These are phyloP conservation scores for Hemisphaericaspora xylanilytica DNA, from an alignment of 1,139 yeast genomes.

Conservation along the genomic window DNA sequence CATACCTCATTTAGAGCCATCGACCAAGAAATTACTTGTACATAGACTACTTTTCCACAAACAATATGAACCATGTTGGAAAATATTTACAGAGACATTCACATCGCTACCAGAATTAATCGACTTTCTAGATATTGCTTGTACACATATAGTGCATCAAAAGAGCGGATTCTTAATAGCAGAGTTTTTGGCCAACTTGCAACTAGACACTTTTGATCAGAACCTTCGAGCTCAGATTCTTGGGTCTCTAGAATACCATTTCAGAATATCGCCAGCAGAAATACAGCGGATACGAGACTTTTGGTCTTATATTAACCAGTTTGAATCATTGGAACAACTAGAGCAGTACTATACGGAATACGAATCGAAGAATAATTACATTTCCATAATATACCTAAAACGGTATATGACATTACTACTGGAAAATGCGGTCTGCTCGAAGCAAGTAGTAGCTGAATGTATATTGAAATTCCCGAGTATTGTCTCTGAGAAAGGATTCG, in stretches of 20 bases:
- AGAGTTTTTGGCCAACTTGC: slow-evolving; percentile 12
- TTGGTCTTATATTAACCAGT: slow-evolving; percentile 3
- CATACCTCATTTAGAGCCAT: slow-evolving; percentile 19
- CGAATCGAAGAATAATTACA: slow-evolving; percentile 1
- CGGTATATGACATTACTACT: slow-evolving; percentile 4
- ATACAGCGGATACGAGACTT: neutral
- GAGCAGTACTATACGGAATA: neutral
- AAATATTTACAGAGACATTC: slow-evolving; percentile 22
- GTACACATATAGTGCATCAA: slow-evolving; percentile 1
- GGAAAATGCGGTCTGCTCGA: neutral
- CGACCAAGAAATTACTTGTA: slow-evolving; percentile 22
- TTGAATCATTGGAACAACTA: slow-evolving; percentile 4
- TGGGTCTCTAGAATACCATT: neutral
- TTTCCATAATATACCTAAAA: slow-evolving; percentile 7
- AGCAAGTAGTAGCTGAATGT: neutral
- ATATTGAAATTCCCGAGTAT: slow-evolving; percentile 7
- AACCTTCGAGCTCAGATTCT: slow-evolving; percentile 7
- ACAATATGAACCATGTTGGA: slow-evolving; percentile 33
- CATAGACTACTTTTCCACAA: slow-evolving; percentile 32
- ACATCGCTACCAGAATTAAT: slow-evolving; percentile 38
- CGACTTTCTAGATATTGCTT: slow-evolving; percentile 27
- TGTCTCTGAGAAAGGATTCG: slow-evolving; percentile 9
- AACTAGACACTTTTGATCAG: slow-evolving; percentile 5
- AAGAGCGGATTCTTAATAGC: slow-evolving; percentile 9
- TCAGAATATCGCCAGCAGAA: neutral